phyloP scores from a whole-genome alignment of 2,329 filamentous ascomycete genomes.

The Nemania abortiva region DNA sequence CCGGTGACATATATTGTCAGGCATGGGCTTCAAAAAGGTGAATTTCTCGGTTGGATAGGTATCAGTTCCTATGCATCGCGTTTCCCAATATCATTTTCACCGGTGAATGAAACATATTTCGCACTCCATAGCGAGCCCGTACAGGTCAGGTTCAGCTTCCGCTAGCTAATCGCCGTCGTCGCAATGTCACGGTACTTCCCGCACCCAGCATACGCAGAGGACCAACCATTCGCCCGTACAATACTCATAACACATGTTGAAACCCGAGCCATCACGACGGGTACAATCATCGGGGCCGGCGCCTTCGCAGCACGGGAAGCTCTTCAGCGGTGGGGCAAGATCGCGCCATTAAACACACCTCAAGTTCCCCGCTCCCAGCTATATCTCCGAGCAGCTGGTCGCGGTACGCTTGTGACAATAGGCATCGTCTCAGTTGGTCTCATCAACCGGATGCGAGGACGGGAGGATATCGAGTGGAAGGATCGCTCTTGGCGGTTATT shows the following conservation, averaged over 20 bases:
- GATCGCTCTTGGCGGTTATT: conserved; percentile 72
- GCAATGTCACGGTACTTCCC: conserved; percentile 68
- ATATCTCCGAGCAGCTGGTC: conserved; percentile 61
- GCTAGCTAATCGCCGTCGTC: background rate
- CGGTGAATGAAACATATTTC: background rate
- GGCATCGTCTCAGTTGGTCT: conserved; percentile 60
- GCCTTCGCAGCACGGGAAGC: conserved; percentile 51
- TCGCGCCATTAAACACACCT: conserved; percentile 30
- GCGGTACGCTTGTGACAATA: conserved; percentile 59
- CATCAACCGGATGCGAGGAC: conserved; percentile 64
- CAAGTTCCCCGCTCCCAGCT: conserved; percentile 49
- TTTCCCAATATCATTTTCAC: too few relatives aligned
- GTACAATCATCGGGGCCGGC: conserved; percentile 61
- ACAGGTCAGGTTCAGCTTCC: background rate
- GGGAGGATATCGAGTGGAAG: conserved; percentile 72
- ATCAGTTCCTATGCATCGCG: background rate
- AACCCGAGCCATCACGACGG: conserved; percentile 66
- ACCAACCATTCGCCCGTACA: conserved; percentile 66
- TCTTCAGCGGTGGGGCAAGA: conserved; percentile 37
- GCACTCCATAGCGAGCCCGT: background rate
- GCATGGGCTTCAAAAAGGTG: background rate
- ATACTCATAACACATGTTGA: conserved; percentile 72
- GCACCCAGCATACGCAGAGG: conserved; percentile 70
- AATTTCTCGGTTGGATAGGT: background rate
- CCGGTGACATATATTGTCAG: background rate